Conservation (phyloP, 2,329 filamentous ascomycete species). For the Alternaria hordeiaustralica region DNA sequence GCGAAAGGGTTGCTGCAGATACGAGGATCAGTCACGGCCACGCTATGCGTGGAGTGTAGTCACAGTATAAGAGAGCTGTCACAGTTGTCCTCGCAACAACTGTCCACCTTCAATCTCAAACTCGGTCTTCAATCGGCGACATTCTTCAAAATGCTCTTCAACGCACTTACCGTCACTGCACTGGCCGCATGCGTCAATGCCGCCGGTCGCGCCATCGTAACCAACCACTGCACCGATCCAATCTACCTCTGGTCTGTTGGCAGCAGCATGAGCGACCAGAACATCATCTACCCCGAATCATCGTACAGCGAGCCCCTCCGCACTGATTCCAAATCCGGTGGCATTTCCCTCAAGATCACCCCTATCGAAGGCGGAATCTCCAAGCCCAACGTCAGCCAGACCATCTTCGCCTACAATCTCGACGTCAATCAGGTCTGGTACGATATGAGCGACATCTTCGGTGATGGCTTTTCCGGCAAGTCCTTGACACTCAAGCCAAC, state of each 20-base stretch:
- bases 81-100: neutral
- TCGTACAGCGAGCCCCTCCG: constrained; percentile 36
- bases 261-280: constrained; percentile 19
- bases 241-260: constrained; percentile 43
- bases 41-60: neutral
- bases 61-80: neutral
- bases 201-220: constrained; percentile 39
- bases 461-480: constrained; percentile 33
- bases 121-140: neutral
- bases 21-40: neutral
- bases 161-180: constrained; percentile 15
- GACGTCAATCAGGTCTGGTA: constrained; percentile 33
- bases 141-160: constrained; percentile 20
- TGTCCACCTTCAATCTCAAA: neutral
- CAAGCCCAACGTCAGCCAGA: constrained; percentile 37
- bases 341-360: constrained; percentile 34
- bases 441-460: constrained; percentile 37
- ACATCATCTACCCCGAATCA: constrained; percentile 24
- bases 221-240: constrained; percentile 37
- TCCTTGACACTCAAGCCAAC: constrained; percentile 33
- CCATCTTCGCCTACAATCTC: constrained; percentile 39
- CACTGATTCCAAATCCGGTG: constrained; percentile 20
- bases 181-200: constrained; percentile 20
- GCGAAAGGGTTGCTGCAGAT: neutral
- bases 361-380: constrained; percentile 27